phyloP scores from a whole-genome alignment of 352 stramenopile species.

The Phytophthora sansomeana region DNA sequence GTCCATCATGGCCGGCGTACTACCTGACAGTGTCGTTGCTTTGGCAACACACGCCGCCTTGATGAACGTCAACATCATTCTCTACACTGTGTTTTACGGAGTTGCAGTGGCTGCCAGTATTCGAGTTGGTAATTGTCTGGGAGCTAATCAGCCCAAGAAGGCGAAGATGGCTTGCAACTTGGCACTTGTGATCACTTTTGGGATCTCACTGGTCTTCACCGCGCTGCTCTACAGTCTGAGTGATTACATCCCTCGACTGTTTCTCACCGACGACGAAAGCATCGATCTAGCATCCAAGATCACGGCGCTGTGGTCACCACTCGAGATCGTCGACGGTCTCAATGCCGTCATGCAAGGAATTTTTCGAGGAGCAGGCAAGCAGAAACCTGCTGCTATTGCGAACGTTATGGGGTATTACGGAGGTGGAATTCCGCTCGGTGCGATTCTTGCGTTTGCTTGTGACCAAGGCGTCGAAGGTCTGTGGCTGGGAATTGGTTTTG shows the following conservation, averaged over 20 bases:
- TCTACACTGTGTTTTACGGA: slow-evolving; percentile 68
- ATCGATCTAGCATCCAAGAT: slow-evolving; percentile 45
- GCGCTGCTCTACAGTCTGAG: slow-evolving; percentile 35
- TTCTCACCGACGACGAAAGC: slow-evolving; percentile 48
- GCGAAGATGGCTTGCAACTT: slow-evolving; percentile 50
- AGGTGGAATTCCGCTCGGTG: slow-evolving; percentile 67
- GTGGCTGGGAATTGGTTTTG: slow-evolving; percentile 35
- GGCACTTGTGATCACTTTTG: slow-evolving; percentile 33
- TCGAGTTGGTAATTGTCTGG: slow-evolving; percentile 63
- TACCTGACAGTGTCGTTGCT: slow-evolving; percentile 53
- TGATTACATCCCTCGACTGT: slow-evolving; percentile 33
- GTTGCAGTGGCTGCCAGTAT: slow-evolving; percentile 60
- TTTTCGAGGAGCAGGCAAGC: slow-evolving; percentile 65
- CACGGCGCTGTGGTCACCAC: slow-evolving; percentile 49
- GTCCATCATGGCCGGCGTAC: slow-evolving; percentile 49
- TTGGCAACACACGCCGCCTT: slow-evolving; percentile 63
- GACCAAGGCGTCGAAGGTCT: slow-evolving; percentile 51
- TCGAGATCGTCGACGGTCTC: slow-evolving; percentile 54
- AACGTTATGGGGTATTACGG: slow-evolving; percentile 79
- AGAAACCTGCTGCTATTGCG: slow-evolving; percentile 51
- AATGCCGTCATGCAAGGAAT: slow-evolving; percentile 66
- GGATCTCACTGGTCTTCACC: slow-evolving; percentile 29
- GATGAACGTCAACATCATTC: slow-evolving; percentile 60
- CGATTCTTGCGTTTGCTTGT: slow-evolving; percentile 1
- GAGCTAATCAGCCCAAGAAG: slow-evolving; percentile 47